Conservation (phyloP, 805 yeast species). For the Zygoascus tannicola region DNA sequence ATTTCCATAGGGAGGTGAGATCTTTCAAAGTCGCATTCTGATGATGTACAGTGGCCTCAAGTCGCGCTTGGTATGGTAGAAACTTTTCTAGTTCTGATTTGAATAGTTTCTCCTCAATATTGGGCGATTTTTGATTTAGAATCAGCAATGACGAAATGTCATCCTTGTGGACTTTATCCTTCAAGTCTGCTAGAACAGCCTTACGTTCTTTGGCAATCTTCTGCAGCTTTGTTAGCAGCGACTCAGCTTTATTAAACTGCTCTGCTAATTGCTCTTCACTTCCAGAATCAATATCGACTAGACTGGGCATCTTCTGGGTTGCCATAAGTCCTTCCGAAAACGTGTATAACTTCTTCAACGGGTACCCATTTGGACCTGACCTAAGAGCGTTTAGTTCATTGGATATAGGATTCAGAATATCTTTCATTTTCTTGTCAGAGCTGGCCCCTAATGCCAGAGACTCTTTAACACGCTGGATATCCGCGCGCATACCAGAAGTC, state of each 20-base stretch:
- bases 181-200: slow-evolving; percentile 53
- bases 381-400: slow-evolving; percentile 37
- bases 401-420: slow-evolving; percentile 37
- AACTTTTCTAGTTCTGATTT: slow-evolving; percentile 70
- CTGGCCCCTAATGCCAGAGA: slow-evolving; percentile 30
- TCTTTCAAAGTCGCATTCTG: slow-evolving; percentile 47
- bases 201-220: slow-evolving; percentile 55
- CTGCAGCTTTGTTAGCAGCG: slow-evolving; percentile 50
- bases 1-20: slow-evolving; percentile 40
- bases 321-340: neutral
- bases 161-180: slow-evolving; percentile 62
- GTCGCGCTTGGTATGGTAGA: slow-evolving; percentile 52
- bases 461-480: slow-evolving; percentile 26
- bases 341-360: slow-evolving; percentile 29
- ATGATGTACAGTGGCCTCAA: slow-evolving; percentile 57
- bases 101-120: slow-evolving; percentile 50
- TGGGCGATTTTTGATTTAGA: slow-evolving; percentile 49
- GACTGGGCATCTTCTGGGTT: slow-evolving; percentile 28
- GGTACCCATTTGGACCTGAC: slow-evolving; percentile 36
- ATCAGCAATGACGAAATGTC: slow-evolving; percentile 74
- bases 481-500: slow-evolving; percentile 20
- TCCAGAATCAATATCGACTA: slow-evolving; percentile 62
- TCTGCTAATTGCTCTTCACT: slow-evolving; percentile 26
- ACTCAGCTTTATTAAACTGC: slow-evolving; percentile 43
- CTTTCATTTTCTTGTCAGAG: slow-evolving; percentile 48